Base-by-base conservation (phyloP, 495 filamentous ascomycete species). In the Aspergillus avenaceus region DNA sequence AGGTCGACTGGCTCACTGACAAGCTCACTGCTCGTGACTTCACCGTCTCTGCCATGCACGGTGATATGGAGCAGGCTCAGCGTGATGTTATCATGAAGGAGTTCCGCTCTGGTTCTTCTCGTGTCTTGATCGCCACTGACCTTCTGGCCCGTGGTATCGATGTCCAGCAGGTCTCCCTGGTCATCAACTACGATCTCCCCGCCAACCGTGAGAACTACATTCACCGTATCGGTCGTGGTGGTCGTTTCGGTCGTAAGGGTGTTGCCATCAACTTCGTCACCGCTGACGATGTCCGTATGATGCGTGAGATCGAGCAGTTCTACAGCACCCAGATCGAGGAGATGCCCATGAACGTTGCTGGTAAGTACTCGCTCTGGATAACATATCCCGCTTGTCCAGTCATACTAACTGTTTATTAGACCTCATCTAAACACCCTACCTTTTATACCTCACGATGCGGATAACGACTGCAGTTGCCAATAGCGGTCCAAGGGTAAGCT, bases 191-290 rank as follows among this genome's bases (percentile, higher is more conserved):
- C 76, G 93, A 98, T 71, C 80, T 98, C 14, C 93, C 93, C 47
- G 88, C 89, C 72, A 98, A 98, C 79, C 90, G 93, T 66, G 93
- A 98, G 78, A 98, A 98, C 82, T 98, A 98, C 86, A 98, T 98
- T 74, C 93, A 98, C 77, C 86, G 93, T 61, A 98, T 98, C 66
- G 93, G 93, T 79, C 91, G 93, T 79, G 90, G 91, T 71, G 93
- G 93, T 72, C 90, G 93, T 80, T 98, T 98, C 77, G 93, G 93
- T 70, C 88, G 93, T 68, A 98, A 98, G 83, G 93, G 93, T 86
- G 93, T 98, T 71, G 95, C 93, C 59, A 98, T 98, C 81, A 98
- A 98, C 86, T 98, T 98, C 73, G 93, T 98, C 68, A 98, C 95
- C 49, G 90, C 88, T 61, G 93, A 98, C 53, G 93, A 98, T 78